Conservation (phyloP, 129 eudicot genomes). For the Centella asiatica region DNA sequence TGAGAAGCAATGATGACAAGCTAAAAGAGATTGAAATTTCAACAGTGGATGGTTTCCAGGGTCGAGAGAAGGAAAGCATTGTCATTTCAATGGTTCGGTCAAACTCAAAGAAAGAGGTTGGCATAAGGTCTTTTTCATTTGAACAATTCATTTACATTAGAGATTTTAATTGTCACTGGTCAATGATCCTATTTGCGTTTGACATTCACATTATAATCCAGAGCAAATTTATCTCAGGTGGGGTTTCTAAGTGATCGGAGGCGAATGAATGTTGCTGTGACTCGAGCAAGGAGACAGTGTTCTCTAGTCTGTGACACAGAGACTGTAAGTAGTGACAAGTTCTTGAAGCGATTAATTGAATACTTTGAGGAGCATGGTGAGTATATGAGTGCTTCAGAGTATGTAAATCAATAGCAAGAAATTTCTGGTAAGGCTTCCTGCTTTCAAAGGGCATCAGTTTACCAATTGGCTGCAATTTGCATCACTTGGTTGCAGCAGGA, state of each 20-base stretch:
- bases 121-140: too few relatives aligned
- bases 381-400: constrained; percentile 94
- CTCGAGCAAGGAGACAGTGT: constrained; percentile 97
- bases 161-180: not conserved
- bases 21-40: constrained; percentile 83
- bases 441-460: not conserved
- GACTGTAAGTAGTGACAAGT: constrained; percentile 83
- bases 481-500: not conserved
- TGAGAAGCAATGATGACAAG: constrained; percentile 65
- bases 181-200: not conserved
- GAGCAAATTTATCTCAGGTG: constrained; percentile 38
- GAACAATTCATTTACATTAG: not conserved
- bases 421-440: not conserved
- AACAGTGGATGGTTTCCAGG: constrained; percentile 97
- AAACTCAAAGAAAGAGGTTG: constrained; percentile 92
- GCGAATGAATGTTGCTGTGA: constrained; percentile 99
- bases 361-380: constrained; percentile 96
- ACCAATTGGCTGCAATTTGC: not conserved
- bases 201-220: not conserved
- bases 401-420: constrained; percentile 30
- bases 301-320: constrained; percentile 88
- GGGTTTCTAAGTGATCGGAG: constrained; percentile 92
- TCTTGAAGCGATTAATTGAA: constrained; percentile 77
- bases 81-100: constrained; percentile 96
- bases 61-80: constrained; percentile 95